Conservation (phyloP, 257 asterid species). For the Cinchona pubescens region DNA sequence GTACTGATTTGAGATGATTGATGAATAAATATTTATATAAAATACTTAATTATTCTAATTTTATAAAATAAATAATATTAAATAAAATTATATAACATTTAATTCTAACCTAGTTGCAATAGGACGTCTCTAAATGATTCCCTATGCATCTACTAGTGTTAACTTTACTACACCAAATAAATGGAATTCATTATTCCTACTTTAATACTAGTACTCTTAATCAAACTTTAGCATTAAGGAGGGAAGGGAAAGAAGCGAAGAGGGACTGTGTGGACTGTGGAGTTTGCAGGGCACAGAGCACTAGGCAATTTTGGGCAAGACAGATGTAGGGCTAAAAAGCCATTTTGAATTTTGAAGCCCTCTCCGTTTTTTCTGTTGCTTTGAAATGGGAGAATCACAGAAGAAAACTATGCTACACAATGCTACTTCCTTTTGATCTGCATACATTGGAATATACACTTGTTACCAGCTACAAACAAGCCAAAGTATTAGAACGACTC, state of each 20-base stretch:
- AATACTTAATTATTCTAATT: no score
- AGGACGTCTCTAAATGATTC: no score
- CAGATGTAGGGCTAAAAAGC: conserved; percentile 37
- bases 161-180: neutral
- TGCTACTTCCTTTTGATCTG: conserved; percentile 17
- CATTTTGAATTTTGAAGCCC: conserved; percentile 20
- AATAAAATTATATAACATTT: no score
- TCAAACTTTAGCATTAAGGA: neutral
- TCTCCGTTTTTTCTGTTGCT: neutral
- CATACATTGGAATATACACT: conserved; percentile 37
- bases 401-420: conserved; percentile 9
- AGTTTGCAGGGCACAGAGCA: conserved; percentile 22
- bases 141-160: neutral
- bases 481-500: conserved; percentile 23
- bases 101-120: no score
- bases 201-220: no score
- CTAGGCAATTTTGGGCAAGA: conserved; percentile 21
- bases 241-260: neutral
- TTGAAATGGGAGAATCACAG: conserved; percentile 24
- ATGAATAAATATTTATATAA: no score
- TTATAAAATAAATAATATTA: no score
- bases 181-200: neutral
- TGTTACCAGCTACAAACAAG: conserved; percentile 26
- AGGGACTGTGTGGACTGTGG: neutral
- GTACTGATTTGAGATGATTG: no score